Conservation (phyloP, 169 alveolate genomes). For the Plasmodium fragile region DNA sequence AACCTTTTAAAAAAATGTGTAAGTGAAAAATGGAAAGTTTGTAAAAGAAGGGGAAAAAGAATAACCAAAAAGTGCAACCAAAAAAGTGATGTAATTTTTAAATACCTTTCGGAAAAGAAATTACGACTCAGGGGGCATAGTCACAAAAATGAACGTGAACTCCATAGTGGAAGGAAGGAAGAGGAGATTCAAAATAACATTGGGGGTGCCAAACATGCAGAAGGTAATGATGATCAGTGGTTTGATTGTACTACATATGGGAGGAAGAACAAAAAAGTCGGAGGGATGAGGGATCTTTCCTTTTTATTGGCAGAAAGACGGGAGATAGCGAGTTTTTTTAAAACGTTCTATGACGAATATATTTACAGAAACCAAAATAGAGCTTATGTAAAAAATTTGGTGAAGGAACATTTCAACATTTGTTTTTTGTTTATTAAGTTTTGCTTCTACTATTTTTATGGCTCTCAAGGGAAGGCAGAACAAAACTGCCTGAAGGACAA, state of each 20-base stretch:
- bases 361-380: conserved; percentile 46
- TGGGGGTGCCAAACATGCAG: neutral
- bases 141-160: neutral
- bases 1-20: conserved; percentile 34
- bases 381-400: conserved; percentile 33
- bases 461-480: neutral
- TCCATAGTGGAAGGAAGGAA: neutral
- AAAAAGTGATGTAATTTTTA: conserved; percentile 32
- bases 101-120: conserved; percentile 31
- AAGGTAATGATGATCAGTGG: neutral
- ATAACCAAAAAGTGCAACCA: neutral
- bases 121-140: neutral
- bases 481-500: neutral
- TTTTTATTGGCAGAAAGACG: conserved; percentile 18
- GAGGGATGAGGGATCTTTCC: neutral
- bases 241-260: neutral
- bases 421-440: conserved; percentile 64
- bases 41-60: conserved; percentile 1
- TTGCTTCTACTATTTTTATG: conserved; percentile 27
- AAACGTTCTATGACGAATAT: conserved; percentile 51
- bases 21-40: conserved; percentile 27
- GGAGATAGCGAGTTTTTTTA: conserved; percentile 29
- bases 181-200: neutral
- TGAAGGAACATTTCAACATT: conserved; percentile 31
- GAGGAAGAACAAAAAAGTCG: neutral